These are phyloP conservation scores for Parmales sp. DNA, from an alignment of 108 stramenopile species.

Conservation along the genomic window DNA sequence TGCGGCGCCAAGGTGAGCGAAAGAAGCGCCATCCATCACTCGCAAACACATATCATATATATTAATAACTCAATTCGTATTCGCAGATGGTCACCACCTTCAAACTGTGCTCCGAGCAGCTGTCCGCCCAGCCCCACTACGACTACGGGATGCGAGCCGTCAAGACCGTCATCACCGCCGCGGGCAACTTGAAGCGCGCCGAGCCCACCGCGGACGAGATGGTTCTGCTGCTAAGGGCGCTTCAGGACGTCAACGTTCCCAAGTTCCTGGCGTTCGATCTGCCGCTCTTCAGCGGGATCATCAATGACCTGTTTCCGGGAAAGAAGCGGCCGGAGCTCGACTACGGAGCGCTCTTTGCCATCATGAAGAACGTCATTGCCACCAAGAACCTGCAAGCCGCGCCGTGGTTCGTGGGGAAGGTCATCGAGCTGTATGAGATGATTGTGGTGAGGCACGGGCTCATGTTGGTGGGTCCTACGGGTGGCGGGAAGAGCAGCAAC, in stretches of 20 bases:
- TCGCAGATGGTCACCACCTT: slow-evolving; percentile 63
- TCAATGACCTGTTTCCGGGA: slow-evolving; percentile 48
- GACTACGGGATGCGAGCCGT: slow-evolving; percentile 66
- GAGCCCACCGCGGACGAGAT: slow-evolving; percentile 39
- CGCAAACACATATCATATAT: no score
- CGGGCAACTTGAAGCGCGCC: slow-evolving; percentile 37
- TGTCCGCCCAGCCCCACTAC: slow-evolving; percentile 54
- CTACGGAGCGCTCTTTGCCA: slow-evolving; percentile 35
- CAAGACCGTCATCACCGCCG: slow-evolving; percentile 40
- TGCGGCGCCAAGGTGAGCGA: slow-evolving; percentile 52
- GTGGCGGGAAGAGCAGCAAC: slow-evolving; percentile 49
- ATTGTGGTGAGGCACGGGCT: slow-evolving; percentile 63
- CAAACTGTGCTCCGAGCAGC: slow-evolving; percentile 62
- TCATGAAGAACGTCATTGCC: slow-evolving; percentile 35
- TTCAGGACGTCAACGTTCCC: slow-evolving; percentile 55
- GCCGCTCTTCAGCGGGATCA: slow-evolving; percentile 54
- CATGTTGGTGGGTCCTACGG: slow-evolving; percentile 57
- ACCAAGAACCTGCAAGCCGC: slow-evolving; percentile 25
- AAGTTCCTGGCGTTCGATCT: slow-evolving; percentile 59
- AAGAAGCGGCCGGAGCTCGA: slow-evolving; percentile 43
- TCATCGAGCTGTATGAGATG: slow-evolving; percentile 59
- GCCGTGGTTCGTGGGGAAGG: slow-evolving; percentile 35
- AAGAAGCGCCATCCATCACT: no score
- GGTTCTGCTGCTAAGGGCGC: slow-evolving; percentile 31
- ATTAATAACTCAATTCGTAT: no score